Evolutionary conservation across 1,284 basidiomycete species (phyloP).

Genomic region (Ganoderma lingzhi): DNA sequence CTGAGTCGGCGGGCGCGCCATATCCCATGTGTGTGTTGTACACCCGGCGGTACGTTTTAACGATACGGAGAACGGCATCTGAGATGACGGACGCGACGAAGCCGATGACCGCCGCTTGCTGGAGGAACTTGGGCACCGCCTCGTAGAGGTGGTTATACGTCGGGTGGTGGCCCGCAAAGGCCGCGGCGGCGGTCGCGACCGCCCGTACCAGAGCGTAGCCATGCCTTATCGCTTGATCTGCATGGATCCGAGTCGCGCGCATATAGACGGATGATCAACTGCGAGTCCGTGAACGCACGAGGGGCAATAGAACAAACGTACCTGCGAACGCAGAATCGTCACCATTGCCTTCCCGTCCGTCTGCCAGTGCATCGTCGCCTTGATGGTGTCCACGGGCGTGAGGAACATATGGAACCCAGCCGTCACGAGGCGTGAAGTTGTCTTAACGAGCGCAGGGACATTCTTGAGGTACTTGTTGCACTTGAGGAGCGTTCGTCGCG

Average conservation of each 20-base stretch:
- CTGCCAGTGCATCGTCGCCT: conserved; percentile 71
- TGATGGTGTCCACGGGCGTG: conserved; percentile 46
- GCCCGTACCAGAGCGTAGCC: conserved; percentile 83
- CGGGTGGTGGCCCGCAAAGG: conserved; percentile 89
- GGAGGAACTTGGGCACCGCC: conserved; percentile 71
- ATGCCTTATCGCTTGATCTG: conserved; percentile 81
- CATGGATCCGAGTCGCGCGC: background rate
- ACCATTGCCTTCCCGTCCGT: conserved; percentile 81
- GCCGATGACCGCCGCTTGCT: conserved; percentile 89
- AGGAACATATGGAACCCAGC: conserved; percentile 86
- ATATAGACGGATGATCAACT: background rate
- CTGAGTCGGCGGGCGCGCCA: conserved; percentile 63
- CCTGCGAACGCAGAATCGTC: conserved; percentile 69
- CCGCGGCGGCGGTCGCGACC: conserved; percentile 87
- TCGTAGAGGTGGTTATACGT: conserved; percentile 85
- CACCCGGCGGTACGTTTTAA: conserved; percentile 79
- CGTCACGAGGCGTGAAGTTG: too few relatives aligned
- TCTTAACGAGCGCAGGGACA: too few relatives aligned
- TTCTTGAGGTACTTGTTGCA: too few relatives aligned
- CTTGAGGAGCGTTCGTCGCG: too few relatives aligned
- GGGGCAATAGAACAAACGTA: conserved; percentile 41
- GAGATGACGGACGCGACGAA: conserved; percentile 85
- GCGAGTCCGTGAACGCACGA: background rate
- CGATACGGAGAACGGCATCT: conserved; percentile 85
- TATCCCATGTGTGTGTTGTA: conserved; percentile 67